Evolutionary conservation across 2,329 filamentous ascomycete genomes (phyloP), one percentile per base, ranked within the genome.

Genomic region (Taxawa tesnikishii): DNA sequence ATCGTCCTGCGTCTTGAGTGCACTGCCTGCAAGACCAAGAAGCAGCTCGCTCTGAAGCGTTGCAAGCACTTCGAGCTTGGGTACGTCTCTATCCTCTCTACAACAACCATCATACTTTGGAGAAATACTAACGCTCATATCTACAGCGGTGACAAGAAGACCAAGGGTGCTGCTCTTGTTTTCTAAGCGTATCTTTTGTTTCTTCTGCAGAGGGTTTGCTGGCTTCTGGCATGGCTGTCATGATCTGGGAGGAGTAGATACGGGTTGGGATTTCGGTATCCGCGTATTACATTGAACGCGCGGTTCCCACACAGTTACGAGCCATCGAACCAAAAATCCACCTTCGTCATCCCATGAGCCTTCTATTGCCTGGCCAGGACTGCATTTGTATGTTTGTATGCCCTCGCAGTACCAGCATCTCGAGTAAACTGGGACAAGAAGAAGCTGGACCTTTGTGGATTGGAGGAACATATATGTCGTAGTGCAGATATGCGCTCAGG

Each of bases 1-100:
- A 82, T 98, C 56, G 92, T 98, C 58, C 73, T 98, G 67, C 79
- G 90, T 73, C 71, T 98, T 67, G 90, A 98, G 68, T 98, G 90
- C 75, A 88, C 84, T 60, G 65, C 70, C 53, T 98, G 90, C 84
- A 96, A 96, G 82, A 79, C 84, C 64, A 96, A 94, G 81, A 79
- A 78, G 67, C 85, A 98, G 74, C 75, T 98, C 60, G 76, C 90
- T 53, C 74, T 98, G 67, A 98, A 98, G 83, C 84, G 90, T 63
- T 98, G 90, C 85, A 98, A 98, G 83, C 90, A 98, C 78, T 98
- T 98, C 70, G 90, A 98, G 75, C 73, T 98, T 60, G 90, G 85
- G 83, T 93, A 85, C 47, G 83, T 76, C 44, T 7, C 12, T 4
- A 14, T 8, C 13, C 34, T 16, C 15, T 41, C 26, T 26, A n/a